phyloP scores from a whole-genome alignment of 1,284 basidiomycete species.

The Sanghuangporus baumii region DNA sequence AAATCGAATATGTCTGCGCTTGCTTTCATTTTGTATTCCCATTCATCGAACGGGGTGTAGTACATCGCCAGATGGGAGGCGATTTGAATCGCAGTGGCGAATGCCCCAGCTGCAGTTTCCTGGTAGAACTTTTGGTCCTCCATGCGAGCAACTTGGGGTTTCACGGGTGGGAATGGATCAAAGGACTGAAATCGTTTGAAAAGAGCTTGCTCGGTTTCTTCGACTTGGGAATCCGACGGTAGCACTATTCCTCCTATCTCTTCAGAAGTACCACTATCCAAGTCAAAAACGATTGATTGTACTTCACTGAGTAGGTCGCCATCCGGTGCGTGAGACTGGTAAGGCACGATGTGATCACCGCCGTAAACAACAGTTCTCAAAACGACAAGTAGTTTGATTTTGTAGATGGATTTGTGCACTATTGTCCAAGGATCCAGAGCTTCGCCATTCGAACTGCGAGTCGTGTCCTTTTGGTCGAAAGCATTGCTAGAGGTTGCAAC shows the following conservation, averaged over 20 bases:
- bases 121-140: constrained; percentile 7
- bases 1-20: constrained; percentile 13
- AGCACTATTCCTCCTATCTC: constrained; percentile 35
- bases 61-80: constrained; percentile 50
- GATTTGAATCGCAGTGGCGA: constrained; percentile 62
- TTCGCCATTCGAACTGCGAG: neutral
- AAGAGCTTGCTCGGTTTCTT: constrained; percentile 15
- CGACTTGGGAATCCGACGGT: constrained; percentile 23
- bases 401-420: constrained; percentile 52
- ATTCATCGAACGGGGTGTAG: constrained; percentile 70
- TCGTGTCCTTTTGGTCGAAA: neutral
- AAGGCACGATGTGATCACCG: constrained; percentile 59
- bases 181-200: constrained; percentile 24
- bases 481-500: constrained; percentile 3
- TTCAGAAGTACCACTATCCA: neutral
- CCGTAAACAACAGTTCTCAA: constrained; percentile 39
- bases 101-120: constrained; percentile 50
- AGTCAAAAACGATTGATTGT: constrained; percentile 33
- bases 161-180: constrained; percentile 1
- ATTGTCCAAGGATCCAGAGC: constrained; percentile 45
- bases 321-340: constrained; percentile 56
- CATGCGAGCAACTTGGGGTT: neutral
- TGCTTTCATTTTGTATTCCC: constrained; percentile 45
- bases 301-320: constrained; percentile 44
- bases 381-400: constrained; percentile 57